Evolutionary conservation across 495 filamentous ascomycete species (phyloP), one percentile per base, ranked within the genome.

Genomic region (Xylaria telfairii): DNA sequence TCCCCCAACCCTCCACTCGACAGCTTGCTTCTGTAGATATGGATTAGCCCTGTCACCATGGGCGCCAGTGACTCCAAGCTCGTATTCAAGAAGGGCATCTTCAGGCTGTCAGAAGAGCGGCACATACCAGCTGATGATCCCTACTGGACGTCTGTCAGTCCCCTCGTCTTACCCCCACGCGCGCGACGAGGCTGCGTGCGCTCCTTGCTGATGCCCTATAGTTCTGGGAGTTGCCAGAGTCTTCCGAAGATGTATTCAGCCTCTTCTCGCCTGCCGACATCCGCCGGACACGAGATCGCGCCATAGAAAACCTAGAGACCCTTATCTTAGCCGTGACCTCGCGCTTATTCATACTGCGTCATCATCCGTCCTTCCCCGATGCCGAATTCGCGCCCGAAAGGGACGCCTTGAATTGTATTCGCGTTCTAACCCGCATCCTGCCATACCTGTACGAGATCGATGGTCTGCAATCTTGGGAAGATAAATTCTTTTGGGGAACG

Each of bases 21-120:
- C 30, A 13, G 19, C 61, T 10, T 57, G 34, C 47, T 57, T 44
- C n/a, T 72, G 72, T 75, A 76, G 74, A 66, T 67, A 75, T 75
- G 71, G 65, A 72, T 73, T 74, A 72, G 74, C 68, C 68, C 68
- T 69, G 71, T 68, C 71, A 68, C 73, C 34, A 99, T 99, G 96
- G 96, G 96, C 79, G 96, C 96, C 77, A 97, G 96, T 80, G 96
- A 99, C 85, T 98, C 95, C 72, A 99, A 99, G 89, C 91, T 98
- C 76, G 93, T 94, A 76, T 98, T 99, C 89, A 99, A 98, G 83
- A 92, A 97, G 81, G 96, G 95, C 80, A 97, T 99, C 85, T 99
- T 99, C 85, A 90, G 92, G 78, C 90, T 99, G 65, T 96, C 94
- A 21, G 95, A 97, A 79, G 90, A 96, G 79, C 89, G 91, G 74